These are phyloP conservation scores for Austroboletus olivaceoglutinosus DNA, from an alignment of 1,284 basidiomycete genomes.

Conservation along the genomic window DNA sequence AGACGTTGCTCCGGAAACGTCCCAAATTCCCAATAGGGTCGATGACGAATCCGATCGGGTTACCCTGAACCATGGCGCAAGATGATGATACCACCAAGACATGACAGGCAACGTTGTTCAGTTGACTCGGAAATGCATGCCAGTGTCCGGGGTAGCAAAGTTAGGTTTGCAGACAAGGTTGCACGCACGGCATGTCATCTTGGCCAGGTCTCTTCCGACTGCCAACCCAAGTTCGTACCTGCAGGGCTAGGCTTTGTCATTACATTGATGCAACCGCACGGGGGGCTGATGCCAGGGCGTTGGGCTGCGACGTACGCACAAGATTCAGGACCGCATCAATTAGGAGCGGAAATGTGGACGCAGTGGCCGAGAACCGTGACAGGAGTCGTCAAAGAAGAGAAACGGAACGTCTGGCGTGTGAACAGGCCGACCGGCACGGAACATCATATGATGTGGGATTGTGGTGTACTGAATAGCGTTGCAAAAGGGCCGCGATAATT, in stretches of 20 bases:
- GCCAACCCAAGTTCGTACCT: not conserved
- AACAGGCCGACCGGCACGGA: not conserved
- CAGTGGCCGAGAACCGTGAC: not conserved
- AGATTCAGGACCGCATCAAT: not conserved
- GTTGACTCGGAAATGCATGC: not conserved
- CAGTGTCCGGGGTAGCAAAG: slow-evolving; percentile 1
- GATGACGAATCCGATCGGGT: not conserved
- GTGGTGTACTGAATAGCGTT: not conserved
- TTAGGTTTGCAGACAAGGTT: slow-evolving; percentile 4
- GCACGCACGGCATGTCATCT: not conserved
- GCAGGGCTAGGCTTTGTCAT: slow-evolving; percentile 5
- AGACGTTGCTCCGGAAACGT: not conserved
- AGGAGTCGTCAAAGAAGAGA: not conserved
- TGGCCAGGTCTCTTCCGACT: not conserved
- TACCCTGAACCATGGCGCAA: not conserved
- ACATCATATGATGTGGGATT: not conserved
- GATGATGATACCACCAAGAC: not conserved
- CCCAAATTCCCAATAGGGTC: not conserved
- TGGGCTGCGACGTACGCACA: slow-evolving; percentile 6
- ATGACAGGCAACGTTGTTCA: not conserved
- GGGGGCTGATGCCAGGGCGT: slow-evolving; percentile 10
- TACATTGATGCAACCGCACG: slow-evolving; percentile 10
- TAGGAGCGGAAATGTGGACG: not conserved
- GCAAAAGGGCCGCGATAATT: not conserved
- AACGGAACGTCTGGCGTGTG: not conserved